phyloP scores from a whole-genome alignment of 1,284 basidiomycete species.

The Sporisorium scitamineum region DNA sequence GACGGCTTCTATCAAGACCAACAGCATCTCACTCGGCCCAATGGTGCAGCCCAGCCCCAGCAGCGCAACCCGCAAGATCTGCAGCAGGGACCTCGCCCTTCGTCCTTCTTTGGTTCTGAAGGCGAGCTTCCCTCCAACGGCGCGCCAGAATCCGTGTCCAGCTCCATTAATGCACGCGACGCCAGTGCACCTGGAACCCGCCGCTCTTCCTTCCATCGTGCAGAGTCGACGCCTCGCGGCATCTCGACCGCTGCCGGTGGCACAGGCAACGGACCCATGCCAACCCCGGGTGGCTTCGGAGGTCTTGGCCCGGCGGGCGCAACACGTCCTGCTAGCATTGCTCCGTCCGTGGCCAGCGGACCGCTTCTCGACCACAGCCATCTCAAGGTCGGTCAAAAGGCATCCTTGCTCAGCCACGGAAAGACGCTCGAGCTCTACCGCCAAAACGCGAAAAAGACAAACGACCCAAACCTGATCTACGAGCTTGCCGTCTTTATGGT shows the following conservation, averaged over 20 bases:
- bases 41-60: slow-evolving; percentile 21
- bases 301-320: slow-evolving; percentile 51
- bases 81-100: slow-evolving; percentile 35
- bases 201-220: slow-evolving; percentile 28
- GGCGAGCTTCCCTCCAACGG: slow-evolving; percentile 24
- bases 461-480: slow-evolving; percentile 96
- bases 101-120: slow-evolving; percentile 52
- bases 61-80: slow-evolving; percentile 22
- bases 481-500: slow-evolving; percentile 99
- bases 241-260: slow-evolving; percentile 58
- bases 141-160: slow-evolving; percentile 8
- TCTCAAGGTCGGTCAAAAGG: slow-evolving; percentile 89
- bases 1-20: slow-evolving; percentile 43
- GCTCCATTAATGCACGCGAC: slow-evolving; percentile 15
- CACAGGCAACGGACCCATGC: slow-evolving; percentile 57
- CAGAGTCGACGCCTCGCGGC: slow-evolving; percentile 35
- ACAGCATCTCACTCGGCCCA: slow-evolving; percentile 31
- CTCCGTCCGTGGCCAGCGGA: slow-evolving; percentile 51
- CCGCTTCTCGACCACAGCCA: slow-evolving; percentile 88
- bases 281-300: slow-evolving; percentile 34
- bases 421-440: slow-evolving; percentile 96
- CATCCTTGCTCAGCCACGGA: slow-evolving; percentile 90
- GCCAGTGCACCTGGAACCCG: slow-evolving; percentile 15
- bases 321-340: slow-evolving; percentile 59
- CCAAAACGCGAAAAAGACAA: slow-evolving; percentile 96